Percentiles rank a stretch among this genome's conserved stretches.
Conservation (phyloP, 1,284 basidiomycete genomes). For the Cutaneotrichosporon sp. region DNA sequence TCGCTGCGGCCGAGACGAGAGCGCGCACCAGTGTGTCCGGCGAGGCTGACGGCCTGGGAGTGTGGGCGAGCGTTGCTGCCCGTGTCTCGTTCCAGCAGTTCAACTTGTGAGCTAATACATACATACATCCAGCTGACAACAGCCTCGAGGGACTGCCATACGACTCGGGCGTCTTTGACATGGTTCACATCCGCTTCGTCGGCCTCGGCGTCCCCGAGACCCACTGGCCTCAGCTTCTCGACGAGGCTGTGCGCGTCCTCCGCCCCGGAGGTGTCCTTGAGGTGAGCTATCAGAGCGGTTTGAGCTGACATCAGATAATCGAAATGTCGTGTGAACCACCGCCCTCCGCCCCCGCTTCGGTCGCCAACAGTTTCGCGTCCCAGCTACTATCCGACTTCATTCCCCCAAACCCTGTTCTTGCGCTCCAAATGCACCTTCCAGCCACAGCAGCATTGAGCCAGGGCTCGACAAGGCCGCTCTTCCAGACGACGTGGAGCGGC, state of each 20-base stretch:
- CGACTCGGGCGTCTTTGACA: conserved; percentile 49
- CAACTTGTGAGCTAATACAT: conserved; percentile 43
- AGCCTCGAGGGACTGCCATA: conserved; percentile 49
- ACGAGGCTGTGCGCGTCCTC: conserved; percentile 50
- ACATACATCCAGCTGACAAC: conserved; percentile 7
- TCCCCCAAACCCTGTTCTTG: conserved; percentile 37
- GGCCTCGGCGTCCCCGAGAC: conserved; percentile 50
- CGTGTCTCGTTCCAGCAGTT: conserved; percentile 46
- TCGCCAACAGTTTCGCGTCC: conserved; percentile 38
- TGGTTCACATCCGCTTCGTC: conserved; percentile 50
- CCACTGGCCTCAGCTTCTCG: conserved; percentile 45
- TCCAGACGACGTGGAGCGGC: conserved; percentile 13
- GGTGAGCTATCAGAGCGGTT: conserved; percentile 20
- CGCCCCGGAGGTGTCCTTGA: conserved; percentile 49
- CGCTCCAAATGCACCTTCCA: conserved; percentile 39
- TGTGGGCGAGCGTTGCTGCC: conserved; percentile 41
- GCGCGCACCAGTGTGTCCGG: conserved; percentile 26
- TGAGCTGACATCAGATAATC: conserved; percentile 34
- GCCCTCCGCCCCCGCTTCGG: conserved; percentile 23
- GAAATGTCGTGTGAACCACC: conserved; percentile 47
- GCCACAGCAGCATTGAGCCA: conserved; percentile 19
- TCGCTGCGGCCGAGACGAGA: conserved; percentile 28
- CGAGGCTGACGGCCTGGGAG: conserved; percentile 25
- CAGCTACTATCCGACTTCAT: conserved; percentile 41
- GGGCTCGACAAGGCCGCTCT: conserved; percentile 14